A percentile compares a stretch with the other conserved stretches of the same genome.
These are phyloP conservation scores for Agaricus subrufescens DNA, from an alignment of 768 basidiomycete species.

Conservation along the genomic window DNA sequence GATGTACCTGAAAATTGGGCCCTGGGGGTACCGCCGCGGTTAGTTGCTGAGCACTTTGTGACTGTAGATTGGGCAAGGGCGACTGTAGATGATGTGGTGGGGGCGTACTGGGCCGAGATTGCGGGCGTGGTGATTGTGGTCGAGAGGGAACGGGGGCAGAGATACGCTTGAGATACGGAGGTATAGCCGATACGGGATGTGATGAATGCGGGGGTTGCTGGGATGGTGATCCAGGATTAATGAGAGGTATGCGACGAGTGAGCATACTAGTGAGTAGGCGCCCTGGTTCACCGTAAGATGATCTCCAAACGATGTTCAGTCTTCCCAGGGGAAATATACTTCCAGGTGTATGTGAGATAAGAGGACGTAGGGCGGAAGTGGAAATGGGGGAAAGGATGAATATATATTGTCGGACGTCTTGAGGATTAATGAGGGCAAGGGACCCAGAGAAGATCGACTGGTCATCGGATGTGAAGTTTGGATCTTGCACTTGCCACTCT, in stretches of 20 bases:
- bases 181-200: constrained; percentile 68
- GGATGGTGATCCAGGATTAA: constrained; percentile 42
- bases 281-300: constrained; percentile 81
- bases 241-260: constrained; percentile 71
- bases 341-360: constrained; percentile 47
- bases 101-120: constrained; percentile 55
- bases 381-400: constrained; percentile 65
- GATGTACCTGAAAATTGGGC: constrained; percentile 44
- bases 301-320: constrained; percentile 86
- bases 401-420: constrained; percentile 83
- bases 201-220: constrained; percentile 43
- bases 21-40: constrained; percentile 16
- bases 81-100: constrained; percentile 39
- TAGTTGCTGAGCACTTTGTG: constrained; percentile 27
- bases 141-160: constrained; percentile 20
- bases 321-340: constrained; percentile 76
- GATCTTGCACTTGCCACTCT: constrained; percentile 57
- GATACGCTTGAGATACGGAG: constrained; percentile 66
- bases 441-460: constrained; percentile 50
- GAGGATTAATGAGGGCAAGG: constrained; percentile 73
- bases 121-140: constrained; percentile 19
- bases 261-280: constrained; percentile 85
- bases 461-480: constrained; percentile 32
- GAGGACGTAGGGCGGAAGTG: constrained; percentile 40
- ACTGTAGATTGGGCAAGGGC: constrained; percentile 23